Evolutionary conservation across 169 alveolate genomes (phyloP).

Genomic region (Plasmodium cynomolgi): DNA sequence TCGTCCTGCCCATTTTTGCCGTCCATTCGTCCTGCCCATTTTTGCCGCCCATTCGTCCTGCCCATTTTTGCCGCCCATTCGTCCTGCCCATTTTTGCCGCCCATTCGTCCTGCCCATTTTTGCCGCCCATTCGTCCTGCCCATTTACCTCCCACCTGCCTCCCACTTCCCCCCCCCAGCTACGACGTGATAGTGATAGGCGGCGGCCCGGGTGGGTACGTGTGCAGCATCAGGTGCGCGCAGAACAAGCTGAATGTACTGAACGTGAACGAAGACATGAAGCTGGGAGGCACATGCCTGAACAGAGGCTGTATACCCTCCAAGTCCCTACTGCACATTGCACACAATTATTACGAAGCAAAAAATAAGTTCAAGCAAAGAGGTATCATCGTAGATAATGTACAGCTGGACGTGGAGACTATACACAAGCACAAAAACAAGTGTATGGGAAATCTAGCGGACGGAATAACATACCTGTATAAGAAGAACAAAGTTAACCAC

Average conservation of each 20-base stretch:
- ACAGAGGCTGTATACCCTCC: conserved; percentile 99
- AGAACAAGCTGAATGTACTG: conserved; percentile 95
- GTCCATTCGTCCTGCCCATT: background rate
- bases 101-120: background rate
- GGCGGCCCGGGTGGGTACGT: conserved; percentile 97
- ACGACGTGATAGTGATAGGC: conserved; percentile 92
- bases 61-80: background rate
- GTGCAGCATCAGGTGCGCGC: conserved; percentile 97
- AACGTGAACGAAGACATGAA: conserved; percentile 95
- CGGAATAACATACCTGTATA: conserved; percentile 94
- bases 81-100: background rate
- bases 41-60: too few species aligned
- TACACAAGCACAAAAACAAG: conserved; percentile 88
- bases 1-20: background rate
- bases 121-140: too few species aligned
- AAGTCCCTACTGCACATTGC: conserved; percentile 95
- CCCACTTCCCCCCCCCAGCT: conserved; percentile 63
- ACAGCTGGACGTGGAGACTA: conserved; percentile 85
- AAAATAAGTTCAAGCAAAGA: conserved; percentile 58
- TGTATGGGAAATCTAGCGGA: conserved; percentile 90
- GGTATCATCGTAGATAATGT: conserved; percentile 79
- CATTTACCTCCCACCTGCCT: background rate
- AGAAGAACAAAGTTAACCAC: conserved; percentile 94
- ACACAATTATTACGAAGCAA: conserved; percentile 89
- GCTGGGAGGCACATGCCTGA: conserved; percentile 98